phyloP scores from a whole-genome alignment of 2,329 filamentous ascomycete species.

The Penicillium capsulatum region DNA sequence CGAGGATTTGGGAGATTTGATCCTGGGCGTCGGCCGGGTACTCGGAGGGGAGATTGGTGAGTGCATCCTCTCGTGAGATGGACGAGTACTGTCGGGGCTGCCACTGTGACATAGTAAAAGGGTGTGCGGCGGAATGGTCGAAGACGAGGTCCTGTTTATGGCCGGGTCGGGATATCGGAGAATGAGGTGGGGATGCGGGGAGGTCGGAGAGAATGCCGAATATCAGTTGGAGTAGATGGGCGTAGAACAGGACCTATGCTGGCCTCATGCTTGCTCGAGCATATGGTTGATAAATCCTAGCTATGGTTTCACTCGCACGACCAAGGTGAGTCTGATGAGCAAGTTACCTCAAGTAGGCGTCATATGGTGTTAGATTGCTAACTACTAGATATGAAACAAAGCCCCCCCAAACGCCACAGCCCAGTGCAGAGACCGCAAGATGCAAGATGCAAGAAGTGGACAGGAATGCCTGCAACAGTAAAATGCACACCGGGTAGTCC shows the following conservation, averaged over 20 bases:
- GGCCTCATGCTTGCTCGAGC: too few relatives aligned
- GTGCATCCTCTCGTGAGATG: constrained; percentile 24
- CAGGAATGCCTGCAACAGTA: constrained; percentile 16
- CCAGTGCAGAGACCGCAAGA: constrained; percentile 16
- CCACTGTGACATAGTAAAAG: too few relatives aligned
- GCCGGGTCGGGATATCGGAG: too few relatives aligned
- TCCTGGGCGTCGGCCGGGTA: constrained; percentile 29
- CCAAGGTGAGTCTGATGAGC: too few relatives aligned
- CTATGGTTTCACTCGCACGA: too few relatives aligned
- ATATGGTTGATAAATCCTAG: too few relatives aligned
- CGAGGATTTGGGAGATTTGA: constrained; percentile 28
- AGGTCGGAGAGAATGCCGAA: constrained; percentile 23
- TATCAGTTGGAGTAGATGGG: constrained; percentile 11
- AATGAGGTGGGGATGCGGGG: constrained; percentile 13
- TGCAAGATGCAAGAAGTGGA: constrained; percentile 19
- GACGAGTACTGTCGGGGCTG: constrained; percentile 17
- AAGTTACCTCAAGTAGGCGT: too few relatives aligned
- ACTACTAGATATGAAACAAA: constrained; percentile 9
- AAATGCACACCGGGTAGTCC: constrained; percentile 11
- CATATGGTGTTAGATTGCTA: constrained; percentile 8
- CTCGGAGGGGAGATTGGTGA: constrained; percentile 28
- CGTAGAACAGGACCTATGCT: too few relatives aligned
- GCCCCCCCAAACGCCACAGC: constrained; percentile 20
- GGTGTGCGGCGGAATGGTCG: too few relatives aligned
- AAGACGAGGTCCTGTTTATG: too few relatives aligned